Conservation (phyloP, 2,329 filamentous ascomycete genomes). For the Xylaria sp. region DNA sequence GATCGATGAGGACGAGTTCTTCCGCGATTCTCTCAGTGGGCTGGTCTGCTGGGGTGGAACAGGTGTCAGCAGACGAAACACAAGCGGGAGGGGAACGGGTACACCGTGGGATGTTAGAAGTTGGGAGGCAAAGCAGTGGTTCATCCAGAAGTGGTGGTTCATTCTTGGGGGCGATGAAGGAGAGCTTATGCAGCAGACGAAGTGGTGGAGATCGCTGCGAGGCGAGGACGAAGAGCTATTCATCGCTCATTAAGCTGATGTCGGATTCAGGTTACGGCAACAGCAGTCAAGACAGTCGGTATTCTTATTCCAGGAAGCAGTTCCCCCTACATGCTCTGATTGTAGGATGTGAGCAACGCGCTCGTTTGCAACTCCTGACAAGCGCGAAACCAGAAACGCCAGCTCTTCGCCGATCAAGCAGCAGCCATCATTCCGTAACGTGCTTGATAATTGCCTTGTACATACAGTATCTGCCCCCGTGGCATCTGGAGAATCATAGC, state of each 20-base stretch:
- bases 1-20: not conserved
- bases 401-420: no score
- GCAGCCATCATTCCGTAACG: no score
- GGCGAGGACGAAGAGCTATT: not conserved
- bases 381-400: no score
- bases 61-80: not conserved
- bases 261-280: no score
- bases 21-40: not conserved
- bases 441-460: no score
- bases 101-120: not conserved
- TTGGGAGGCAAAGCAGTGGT: not conserved
- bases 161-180: not conserved
- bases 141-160: conserved; percentile 2
- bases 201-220: not conserved
- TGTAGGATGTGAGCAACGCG: no score
- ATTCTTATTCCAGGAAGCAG: no score
- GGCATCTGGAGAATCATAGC: no score
- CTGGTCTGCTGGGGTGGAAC: not conserved
- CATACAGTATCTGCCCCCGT: no score
- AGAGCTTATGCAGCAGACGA: not conserved
- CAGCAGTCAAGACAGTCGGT: not conserved
- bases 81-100: not conserved
- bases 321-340: no score
- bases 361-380: no score
- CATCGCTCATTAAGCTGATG: not conserved